Evolutionary conservation across 331 rosid species (phyloP), one percentile per base, ranked within the genome.

Genomic region (Saraca asoca): DNA sequence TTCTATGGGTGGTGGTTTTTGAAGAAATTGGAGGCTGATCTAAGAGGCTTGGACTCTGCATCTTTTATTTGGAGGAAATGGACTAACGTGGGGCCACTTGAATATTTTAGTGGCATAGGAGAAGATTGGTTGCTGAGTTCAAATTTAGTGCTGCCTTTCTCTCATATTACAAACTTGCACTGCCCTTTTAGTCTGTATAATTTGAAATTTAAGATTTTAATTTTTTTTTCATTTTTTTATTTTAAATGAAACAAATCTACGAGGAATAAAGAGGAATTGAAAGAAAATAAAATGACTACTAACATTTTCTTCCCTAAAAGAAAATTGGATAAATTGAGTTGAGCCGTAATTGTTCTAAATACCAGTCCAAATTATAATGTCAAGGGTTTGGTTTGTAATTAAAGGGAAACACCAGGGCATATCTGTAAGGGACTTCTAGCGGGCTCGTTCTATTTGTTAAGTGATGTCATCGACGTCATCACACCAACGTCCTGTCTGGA

Each of bases 81-180:
- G 58, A 31, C 33, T 2, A 15, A 38, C 2, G 83, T 70, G 75
- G 82, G 82, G 74, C 2, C 64, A 6, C 7, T 0, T 17, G 78
- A 69, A 63, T 43, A 50, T 35, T 66, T 53, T 49, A 71, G 31
- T 50, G 41, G 58, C 51, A 53, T 37, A 29, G 53, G 17, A 24
- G 60, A 64, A 14, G 56, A 68, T 53, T 49, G 72, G 50, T 41
- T 38, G 39, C 42, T 56, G 9, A 6, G 8, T 63, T 38, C 17
- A 17, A 5, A 7, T 17, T 58, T 66, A 18, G 79, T 75, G 63
- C 41, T 6, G 38, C 0, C 51, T 69, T 24, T 34, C 44, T 12
- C 2, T n/a, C 1, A 5, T 59, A 71, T 72, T 75, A 77, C 82
- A 20, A 62, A 16, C 5, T 51, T 56, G 43, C 81, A 62, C 73